Percentiles rank a stretch among this genome's conserved stretches.
Conservation (phyloP, 306 rosid species). For the Castanospermum australe region DNA sequence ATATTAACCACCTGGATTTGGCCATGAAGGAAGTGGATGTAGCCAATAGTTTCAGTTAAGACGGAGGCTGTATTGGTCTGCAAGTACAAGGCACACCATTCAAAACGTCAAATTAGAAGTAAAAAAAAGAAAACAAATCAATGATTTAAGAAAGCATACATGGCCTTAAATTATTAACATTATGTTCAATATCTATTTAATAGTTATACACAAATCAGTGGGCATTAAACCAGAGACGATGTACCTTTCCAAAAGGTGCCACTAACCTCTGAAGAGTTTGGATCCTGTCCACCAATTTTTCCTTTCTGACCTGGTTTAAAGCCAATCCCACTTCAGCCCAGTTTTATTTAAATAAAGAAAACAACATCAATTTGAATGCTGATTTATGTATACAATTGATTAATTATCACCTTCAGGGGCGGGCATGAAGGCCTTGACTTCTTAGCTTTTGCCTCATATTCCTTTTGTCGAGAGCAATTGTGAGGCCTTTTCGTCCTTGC, state of each 20-base stretch:
- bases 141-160: not conserved
- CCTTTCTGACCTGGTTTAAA: conserved; percentile 54
- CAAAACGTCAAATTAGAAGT: not conserved
- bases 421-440: conserved; percentile 26
- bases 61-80: conserved; percentile 72
- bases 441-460: conserved; percentile 27
- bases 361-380: not conserved
- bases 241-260: conserved; percentile 84
- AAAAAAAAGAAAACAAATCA: not conserved
- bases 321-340: not conserved
- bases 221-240: not conserved
- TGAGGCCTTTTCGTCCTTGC: conserved; percentile 2
- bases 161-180: not conserved
- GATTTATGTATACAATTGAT: not conserved
- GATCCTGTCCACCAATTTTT: conserved; percentile 63
- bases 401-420: conserved; percentile 11
- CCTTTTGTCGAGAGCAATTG: not conserved
- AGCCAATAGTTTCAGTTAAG: conserved; percentile 66
- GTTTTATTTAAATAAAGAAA: not conserved
- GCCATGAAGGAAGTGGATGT: conserved; percentile 64
- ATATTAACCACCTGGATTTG: conserved; percentile 52
- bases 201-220: not conserved
- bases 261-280: conserved; percentile 66
- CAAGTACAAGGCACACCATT: not conserved
- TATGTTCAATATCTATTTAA: not conserved